Evolutionary conservation across 1,139 yeast species (phyloP), one percentile per base, ranked within the genome.

Genomic region (Candida glucosophila): DNA sequence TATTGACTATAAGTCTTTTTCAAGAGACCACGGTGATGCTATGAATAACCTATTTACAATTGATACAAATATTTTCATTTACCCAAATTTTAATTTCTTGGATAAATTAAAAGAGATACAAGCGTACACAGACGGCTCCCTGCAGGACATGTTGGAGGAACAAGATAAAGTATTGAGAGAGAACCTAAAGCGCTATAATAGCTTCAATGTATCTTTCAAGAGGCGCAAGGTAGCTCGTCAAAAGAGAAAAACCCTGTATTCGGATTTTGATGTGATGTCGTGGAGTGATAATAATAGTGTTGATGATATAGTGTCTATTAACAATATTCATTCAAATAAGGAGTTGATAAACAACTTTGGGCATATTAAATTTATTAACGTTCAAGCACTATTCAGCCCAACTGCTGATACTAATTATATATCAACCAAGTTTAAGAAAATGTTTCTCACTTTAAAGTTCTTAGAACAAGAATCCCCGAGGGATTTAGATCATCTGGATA

Each of bases 291-390:
- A 12, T 15, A 17, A 14, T 7, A 23, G 22, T 12, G 26, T 22
- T 5, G 23, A 22, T 11, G 20, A 16, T 6, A 8, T 16, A 8
- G 25, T 32, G 6, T 37, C 49, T 2, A 40, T 47, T 4, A 34
- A 36, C 22, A 40, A 43, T 10, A 33, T 46, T n/a, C 37, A 37
- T 14, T 41, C 51, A 1, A 21, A 41, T 6, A 32, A 38, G 12
- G 35, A 34, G 6, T 36, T 55, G 25, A 39, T 44, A 0, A 20
- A 33, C 9, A 40, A 40, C 16, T 36, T 45, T 6, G 25, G 33
- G 10, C 33, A 36, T 11, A 35, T 49, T n/a, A 33, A 33, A 14
- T 26, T 29, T 12, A 19, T 50, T n/a, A 40, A 39, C 18, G 24
- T 44, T 5, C 33, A 26, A 16, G 28, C 37, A 10, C 20, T 43